Base-by-base conservation (phyloP, 73 alveolate genomes). In the Uronychia setigera region DNA sequence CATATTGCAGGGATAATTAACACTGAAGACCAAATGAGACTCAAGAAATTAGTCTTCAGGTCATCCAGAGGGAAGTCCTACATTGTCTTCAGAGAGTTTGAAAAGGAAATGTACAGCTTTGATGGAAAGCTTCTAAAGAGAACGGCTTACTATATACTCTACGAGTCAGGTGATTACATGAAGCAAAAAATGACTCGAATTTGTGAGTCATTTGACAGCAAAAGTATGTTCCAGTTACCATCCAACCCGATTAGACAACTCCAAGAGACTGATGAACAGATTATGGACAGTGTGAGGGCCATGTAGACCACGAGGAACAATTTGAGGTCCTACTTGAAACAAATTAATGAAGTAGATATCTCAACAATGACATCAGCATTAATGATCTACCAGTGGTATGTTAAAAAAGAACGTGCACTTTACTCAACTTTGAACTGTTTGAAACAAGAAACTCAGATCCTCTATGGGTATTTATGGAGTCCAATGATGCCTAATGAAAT, bases 21-120 rank as follows among this genome's bases (percentile, higher is more conserved):
- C 67, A 11, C 67, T 46, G 67, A 46, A 46, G 99, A 97, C 59
- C 87, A 92, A 82, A 80, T 91, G 84, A 91, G 94, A 82, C 80
- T 95, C 74, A 83, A 93, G 81, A 93, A 96, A 82, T 76, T 95
- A 77, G 84, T 97, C 67, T 96, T 96, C 79, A 91, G 99, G 85
- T 93, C 92, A 29, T 92, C 97, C 32, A 93, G 95, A 89, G 98
- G 96, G 29, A 91, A 96, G 83, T 97, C 97, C 28, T 79, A 93
- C 46, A 94, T 94, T 1, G 59, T 87, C 80, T 88, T 95, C 83
- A 84, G 82, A 80, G 91, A 90, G 33, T 29, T n/a, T 14, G 31
- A 26, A 29, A n/a, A 30, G n/a, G 75, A 25, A 1, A 0, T 77
- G 5, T 29, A 58, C 26, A 58, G 31, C 1, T 32, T 74, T 29